Evolutionary conservation across 805 yeast genomes (phyloP), one percentile per base, ranked within the genome.

Genomic region (Zygosaccharomyces lentus): DNA sequence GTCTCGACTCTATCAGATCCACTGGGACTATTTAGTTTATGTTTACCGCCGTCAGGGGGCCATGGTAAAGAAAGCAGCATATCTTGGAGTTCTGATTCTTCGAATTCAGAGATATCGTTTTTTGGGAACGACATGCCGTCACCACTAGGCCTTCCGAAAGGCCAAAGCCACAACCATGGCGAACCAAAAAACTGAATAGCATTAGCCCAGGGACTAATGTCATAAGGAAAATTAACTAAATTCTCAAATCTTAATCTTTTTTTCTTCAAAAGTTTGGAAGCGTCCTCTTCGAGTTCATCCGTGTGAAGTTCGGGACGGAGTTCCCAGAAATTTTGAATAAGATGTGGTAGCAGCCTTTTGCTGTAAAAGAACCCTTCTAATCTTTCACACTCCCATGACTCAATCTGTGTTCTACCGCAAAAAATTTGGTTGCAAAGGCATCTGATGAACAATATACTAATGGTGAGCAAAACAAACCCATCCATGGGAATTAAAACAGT

Each of bases 321-420:
- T 75, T 81, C 41, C 57, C 57, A 45, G 71, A 66, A 23, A 78
- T 72, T 55, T 66, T 75, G 34, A 50, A 57, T 79, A 80, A 83
- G 39, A 42, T 52, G 48, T 6, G 61, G 59, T n/a, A 62, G 25
- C 46, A 85, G 67, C 38, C 76, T 66, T 36, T 74, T 79, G 2
- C 76, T 73, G 43, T 77, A 72, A 47, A 80, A 76, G 51, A 84
- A 84, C 2, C 80, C 69, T 43, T 80, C 88, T 1, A 87, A 71
- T 54, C 98, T 74, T 53, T 93, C 98, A 64, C 72, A 64, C 58
- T 91, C 98, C 99, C 99, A 91, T 2, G 76, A 71, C 67, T 91
- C 99, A 43, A 91, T 90, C 61, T 87, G 95, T 1, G 97, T 82
- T 76, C 78, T 82, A 21, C 96, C 96, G 24, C 71, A 66, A 41